Evolutionary conservation across 345 rosid species (phyloP).

Genomic region (Erodium maritimum): DNA sequence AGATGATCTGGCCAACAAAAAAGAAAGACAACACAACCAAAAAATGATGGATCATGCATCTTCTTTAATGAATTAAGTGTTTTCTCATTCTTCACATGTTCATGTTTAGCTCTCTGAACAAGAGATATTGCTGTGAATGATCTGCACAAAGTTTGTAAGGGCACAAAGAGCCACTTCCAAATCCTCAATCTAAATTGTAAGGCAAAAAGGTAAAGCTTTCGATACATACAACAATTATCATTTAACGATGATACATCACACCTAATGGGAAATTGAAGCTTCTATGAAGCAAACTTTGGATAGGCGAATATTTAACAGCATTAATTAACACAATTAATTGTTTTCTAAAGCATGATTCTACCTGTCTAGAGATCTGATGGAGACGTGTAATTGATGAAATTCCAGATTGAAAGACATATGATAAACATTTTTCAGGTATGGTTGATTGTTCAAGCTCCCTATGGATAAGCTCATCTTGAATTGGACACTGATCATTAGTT

Average conservation of each 20-base stretch:
- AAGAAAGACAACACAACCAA: conserved; percentile 11
- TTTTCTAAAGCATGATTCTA: conserved; percentile 10
- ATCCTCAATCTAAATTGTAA: too few species aligned
- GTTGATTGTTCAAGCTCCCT: conserved; percentile 14
- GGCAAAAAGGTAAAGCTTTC: too few species aligned
- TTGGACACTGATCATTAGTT: conserved; percentile 35
- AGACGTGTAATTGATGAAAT: conserved; percentile 13
- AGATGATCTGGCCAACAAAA: conserved; percentile 23
- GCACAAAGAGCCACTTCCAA: too few species aligned
- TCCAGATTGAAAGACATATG: conserved; percentile 12
- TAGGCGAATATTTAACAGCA: not conserved
- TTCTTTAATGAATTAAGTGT: too few species aligned
- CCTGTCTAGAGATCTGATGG: conserved; percentile 22
- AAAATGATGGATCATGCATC: not conserved
- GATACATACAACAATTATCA: too few species aligned
- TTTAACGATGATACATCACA: too few species aligned
- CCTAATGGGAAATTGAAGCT: too few species aligned
- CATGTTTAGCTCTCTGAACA: too few species aligned
- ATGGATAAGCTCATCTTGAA: conserved; percentile 15
- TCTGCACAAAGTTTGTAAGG: too few species aligned
- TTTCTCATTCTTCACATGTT: too few species aligned
- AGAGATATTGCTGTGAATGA: too few species aligned
- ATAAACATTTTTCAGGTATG: conserved; percentile 9
- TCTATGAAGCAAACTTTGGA: not conserved
- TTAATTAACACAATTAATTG: not conserved